A percentile compares a stretch with the other conserved stretches of the same genome.
Conservation (phyloP, 2,329 filamentous ascomycete species). For the Alternaria incomplexa region DNA sequence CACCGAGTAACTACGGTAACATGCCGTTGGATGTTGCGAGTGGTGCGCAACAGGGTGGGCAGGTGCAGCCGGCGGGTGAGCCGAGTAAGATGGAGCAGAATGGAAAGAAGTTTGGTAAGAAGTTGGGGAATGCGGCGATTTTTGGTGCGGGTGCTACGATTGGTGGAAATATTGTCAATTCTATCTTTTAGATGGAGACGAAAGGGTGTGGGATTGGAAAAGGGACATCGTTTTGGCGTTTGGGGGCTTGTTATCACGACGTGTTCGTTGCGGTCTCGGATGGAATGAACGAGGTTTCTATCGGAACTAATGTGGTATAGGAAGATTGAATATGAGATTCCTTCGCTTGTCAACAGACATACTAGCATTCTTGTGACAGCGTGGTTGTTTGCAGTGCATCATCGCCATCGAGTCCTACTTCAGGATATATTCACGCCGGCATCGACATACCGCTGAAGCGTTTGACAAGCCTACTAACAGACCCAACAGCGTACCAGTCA, state of each 20-base stretch:
- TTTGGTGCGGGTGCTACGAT: constrained; percentile 93
- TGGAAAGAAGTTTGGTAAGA: constrained; percentile 97
- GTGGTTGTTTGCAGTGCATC: neutral
- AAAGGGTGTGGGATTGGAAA: too few species aligned
- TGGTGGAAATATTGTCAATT: constrained; percentile 78
- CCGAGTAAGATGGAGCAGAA: constrained; percentile 72
- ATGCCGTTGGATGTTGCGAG: constrained; percentile 79
- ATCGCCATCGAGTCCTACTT: neutral
- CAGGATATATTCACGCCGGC: neutral
- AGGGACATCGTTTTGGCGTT: neutral
- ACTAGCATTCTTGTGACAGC: neutral
- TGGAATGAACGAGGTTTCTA: neutral
- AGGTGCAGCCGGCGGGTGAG: constrained; percentile 48
- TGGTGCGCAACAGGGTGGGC: constrained; percentile 45
- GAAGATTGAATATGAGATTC: neutral
- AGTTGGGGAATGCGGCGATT: constrained; percentile 83
- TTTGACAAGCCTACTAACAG: neutral
- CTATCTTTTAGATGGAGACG: constrained; percentile 22
- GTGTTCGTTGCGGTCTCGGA: neutral
- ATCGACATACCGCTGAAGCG: neutral
- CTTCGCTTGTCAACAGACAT: neutral
- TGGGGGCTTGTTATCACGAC: neutral
- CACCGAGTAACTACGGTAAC: constrained; percentile 69
- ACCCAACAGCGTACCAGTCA: neutral
- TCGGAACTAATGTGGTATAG: neutral